Evolutionary conservation across 345 rosid genomes (phyloP), one percentile per base, ranked within the genome.

Genomic region (Brassica juncea): DNA sequence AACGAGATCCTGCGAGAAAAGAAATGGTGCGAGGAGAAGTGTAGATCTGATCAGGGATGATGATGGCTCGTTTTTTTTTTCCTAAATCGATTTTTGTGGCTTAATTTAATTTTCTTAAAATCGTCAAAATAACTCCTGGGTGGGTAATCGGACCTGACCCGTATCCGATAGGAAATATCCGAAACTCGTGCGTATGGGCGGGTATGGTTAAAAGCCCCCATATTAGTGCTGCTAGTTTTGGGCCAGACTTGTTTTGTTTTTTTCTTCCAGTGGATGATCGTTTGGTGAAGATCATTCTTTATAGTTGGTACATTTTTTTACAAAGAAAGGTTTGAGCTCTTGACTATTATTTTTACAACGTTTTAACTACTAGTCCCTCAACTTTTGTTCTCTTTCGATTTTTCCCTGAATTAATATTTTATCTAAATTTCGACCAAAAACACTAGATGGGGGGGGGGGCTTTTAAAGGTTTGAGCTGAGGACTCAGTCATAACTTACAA

Each of bases 11-110:
- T 8, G 57, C 57, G n/a, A 64, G 52, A 54, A 31, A 65, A 37
- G 30, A 15, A 37, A 7, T 72, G 76, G 69, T 70, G 75, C 61
- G 76, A 70, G 68, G 72, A 69, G 63, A 70, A 57, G 72, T 81
- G 63, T 64, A 81, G 83, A 81, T 81, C 77, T 81, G 80, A 75
- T 81, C 77, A 75, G 80, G 7, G 58, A 65, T 42, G 79, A 52
- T n/a, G 21, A 52, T 52, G 21, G 21, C 57, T 52, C 57, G 6
- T 52, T 16, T 61, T 73, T 55, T 64, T 34, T 65, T 64, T 63
- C 16, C 4, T 42, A 3, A 12, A 10, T 54, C 60, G 25, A 54
- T 2, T 52, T n/a, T 52, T n/a, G 14, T 52, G 6, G 60, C 60
- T 4, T 16, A 16, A 54, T 54, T 52, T 14, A 37, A 14, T 52